phyloP scores from a whole-genome alignment of 1,284 basidiomycete genomes.

The Papiliotrema laurentii region DNA sequence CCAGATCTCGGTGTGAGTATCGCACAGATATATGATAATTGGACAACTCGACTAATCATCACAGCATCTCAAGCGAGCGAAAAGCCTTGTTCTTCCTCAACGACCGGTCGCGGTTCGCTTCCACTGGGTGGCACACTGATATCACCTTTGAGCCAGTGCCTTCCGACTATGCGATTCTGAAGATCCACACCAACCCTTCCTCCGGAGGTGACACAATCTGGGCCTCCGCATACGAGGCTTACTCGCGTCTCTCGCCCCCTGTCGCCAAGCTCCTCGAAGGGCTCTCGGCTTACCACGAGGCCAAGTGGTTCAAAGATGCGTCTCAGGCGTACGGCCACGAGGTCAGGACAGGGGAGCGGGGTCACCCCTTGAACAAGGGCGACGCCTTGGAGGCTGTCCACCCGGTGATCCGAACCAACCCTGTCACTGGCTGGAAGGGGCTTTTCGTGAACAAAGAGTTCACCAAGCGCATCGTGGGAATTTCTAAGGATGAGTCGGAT shows the following conservation, averaged over 20 bases:
- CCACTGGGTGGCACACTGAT: conserved; percentile 47
- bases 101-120: background rate
- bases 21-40: too few relatives aligned
- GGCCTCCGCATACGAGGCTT: conserved; percentile 58
- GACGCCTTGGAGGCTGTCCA: conserved; percentile 56
- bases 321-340: conserved; percentile 6
- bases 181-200: conserved; percentile 54
- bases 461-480: conserved; percentile 59
- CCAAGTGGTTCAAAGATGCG: conserved; percentile 53
- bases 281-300: conserved; percentile 58
- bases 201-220: conserved; percentile 50
- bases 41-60: background rate
- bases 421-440: conserved; percentile 62
- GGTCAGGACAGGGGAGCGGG: conserved; percentile 39
- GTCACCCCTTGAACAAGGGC: conserved; percentile 57
- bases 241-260: conserved; percentile 58
- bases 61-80: conserved; percentile 50
- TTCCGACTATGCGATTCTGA: conserved; percentile 56
- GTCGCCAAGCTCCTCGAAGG: conserved; percentile 58
- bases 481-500: conserved; percentile 59
- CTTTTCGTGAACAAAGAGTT: conserved; percentile 62
- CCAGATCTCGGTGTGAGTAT: conserved; percentile 49
- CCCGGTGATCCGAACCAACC: conserved; percentile 30
- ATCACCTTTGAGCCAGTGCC: conserved; percentile 66
- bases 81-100: conserved; percentile 17